These are phyloP conservation scores for Cadophora luteo-olivacea DNA, from an alignment of 2,329 filamentous ascomycete genomes.

Conservation along the genomic window DNA sequence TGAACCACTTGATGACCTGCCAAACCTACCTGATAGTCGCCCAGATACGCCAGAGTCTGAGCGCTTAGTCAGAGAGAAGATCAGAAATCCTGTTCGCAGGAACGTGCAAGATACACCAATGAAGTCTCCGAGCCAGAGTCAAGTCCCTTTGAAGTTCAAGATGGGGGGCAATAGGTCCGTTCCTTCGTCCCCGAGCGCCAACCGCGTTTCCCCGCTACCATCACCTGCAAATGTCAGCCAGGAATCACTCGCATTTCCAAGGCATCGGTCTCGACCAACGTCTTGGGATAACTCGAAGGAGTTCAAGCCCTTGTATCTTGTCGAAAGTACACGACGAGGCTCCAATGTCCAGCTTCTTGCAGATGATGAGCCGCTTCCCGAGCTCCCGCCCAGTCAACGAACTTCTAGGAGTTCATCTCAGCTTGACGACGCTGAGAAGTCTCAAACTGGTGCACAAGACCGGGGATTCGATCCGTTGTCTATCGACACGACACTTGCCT, in stretches of 20 bases:
- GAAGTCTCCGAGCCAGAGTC: constrained; percentile 54
- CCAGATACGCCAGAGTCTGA: constrained; percentile 51
- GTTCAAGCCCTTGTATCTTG: constrained; percentile 81
- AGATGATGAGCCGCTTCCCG: constrained; percentile 50
- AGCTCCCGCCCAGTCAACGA: constrained; percentile 57
- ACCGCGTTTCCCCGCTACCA: constrained; percentile 49
- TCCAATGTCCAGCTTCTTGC: constrained; percentile 38
- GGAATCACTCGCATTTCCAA: constrained; percentile 44
- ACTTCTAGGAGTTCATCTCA: constrained; percentile 54
- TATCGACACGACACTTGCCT: constrained; percentile 49
- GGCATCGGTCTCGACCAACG: constrained; percentile 56
- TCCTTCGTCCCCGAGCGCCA: constrained; percentile 52
- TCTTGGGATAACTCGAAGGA: constrained; percentile 72
- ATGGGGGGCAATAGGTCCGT: constrained; percentile 48
- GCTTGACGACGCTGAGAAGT: constrained; percentile 47
- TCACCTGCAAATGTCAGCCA: constrained; percentile 45
- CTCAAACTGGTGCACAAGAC: constrained; percentile 25
- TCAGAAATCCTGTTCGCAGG: constrained; percentile 34
- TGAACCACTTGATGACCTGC: constrained; percentile 50
- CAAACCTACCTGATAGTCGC: constrained; percentile 64
- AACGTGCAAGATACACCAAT: constrained; percentile 40
- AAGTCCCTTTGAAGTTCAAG: constrained; percentile 62
- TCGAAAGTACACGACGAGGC: constrained; percentile 58
- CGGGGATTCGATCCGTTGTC: constrained; percentile 42
- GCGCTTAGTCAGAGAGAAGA: constrained; percentile 35